Evolutionary conservation across 2,329 filamentous ascomycete genomes (phyloP), one percentile per base, ranked within the genome.

Genomic region (Orbilia blumenaviensis): DNA sequence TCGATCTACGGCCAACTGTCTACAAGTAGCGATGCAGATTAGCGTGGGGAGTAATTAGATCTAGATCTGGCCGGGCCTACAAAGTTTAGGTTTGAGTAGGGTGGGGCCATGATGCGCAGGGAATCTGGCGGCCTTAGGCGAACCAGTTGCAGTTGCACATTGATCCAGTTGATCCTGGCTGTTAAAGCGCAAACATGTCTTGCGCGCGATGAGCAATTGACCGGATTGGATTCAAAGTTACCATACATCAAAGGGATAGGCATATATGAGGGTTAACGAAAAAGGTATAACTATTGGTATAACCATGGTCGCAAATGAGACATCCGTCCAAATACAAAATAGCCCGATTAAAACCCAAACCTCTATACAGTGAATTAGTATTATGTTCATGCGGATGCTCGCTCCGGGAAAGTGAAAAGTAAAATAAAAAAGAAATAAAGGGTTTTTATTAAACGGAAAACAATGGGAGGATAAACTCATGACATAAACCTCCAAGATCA

Each of bases 291-390:
- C n/a, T n/a, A n/a, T 5, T 27, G 16, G 2, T 38, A 14, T 27
- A 38, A 38, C 52, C 32, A 34, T 10, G 12, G 52, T 27, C 32
- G 14, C 29, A n/a, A 38, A 56, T 23, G 10, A 25, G 52, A 25
- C 29, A 36, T 56, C 32, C 52, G 25, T 38, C 29, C 32, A 12
- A 16, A 16, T 25, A 38, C 52, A 38, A 38, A 56, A 56, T 12
- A 56, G 38, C 52, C 52, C 8, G 32, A 25, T 38, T 56, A 38
- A 38, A 56, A 56, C 52, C 52, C 52, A 56, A 8, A 56, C 32
- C 21, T 63, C 56, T 54, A 46, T 63, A 50, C 44, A 69, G 27
- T 38, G 36, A 44, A 71, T 62, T 71, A 71, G 32, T 56, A 34
- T n/a, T 52, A 56, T 32, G 12, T 68, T 44, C 42, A 69, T 61